Evolutionary conservation across 2,329 filamentous ascomycete species (phyloP).

Genomic region (Sclerotinia sclerotiorum): DNA sequence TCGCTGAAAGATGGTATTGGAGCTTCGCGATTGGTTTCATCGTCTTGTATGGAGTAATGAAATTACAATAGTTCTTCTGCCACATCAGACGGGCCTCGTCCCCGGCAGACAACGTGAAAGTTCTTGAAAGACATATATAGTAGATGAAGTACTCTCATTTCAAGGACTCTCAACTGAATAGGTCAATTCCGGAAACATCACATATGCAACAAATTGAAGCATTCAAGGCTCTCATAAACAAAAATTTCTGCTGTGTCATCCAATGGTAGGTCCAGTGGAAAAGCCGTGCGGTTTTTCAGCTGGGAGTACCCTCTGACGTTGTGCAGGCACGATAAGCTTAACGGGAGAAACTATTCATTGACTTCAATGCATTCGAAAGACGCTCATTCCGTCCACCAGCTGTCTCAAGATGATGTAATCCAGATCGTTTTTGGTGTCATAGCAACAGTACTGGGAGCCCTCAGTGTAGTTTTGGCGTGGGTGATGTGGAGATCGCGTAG

Average conservation of each 20-base stretch:
- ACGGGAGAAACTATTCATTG: not conserved
- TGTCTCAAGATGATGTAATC: constrained; percentile 2
- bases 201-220: not conserved
- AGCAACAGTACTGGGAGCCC: not conserved
- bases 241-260: not conserved
- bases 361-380: constrained; percentile 2
- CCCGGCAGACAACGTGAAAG: not conserved
- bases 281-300: not conserved
- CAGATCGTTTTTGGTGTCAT: not conserved
- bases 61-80: not conserved
- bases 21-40: not conserved
- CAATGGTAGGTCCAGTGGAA: not conserved
- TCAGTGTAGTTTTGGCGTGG: not conserved
- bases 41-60: not conserved
- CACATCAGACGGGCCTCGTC: not conserved
- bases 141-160: not conserved
- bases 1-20: not conserved
- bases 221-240: not conserved
- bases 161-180: not conserved
- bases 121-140: not conserved
- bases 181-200: not conserved
- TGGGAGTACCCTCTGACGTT: not conserved
- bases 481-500: not conserved
- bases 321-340: not conserved
- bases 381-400: not conserved